Percentiles rank a stretch among this genome's conserved stretches.
phyloP scores from a whole-genome alignment of 78 protist species.

The Protostelium mycophagum region DNA sequence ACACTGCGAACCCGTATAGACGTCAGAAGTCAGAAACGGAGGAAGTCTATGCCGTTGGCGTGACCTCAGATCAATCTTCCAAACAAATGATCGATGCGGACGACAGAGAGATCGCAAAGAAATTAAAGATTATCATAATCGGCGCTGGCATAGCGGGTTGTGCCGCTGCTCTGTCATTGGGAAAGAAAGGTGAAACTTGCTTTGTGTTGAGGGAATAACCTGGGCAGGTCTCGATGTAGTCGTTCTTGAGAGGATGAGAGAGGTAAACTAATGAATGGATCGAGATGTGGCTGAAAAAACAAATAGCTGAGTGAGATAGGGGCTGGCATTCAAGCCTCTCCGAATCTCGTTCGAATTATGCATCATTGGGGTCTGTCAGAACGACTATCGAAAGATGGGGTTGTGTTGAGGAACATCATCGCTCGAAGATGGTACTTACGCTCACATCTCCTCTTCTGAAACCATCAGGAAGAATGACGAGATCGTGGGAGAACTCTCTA shows the following conservation, averaged over 20 bases:
- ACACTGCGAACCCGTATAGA: too few species aligned
- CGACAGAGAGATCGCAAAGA: too few species aligned
- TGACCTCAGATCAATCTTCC: too few species aligned
- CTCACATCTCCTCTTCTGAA: background rate
- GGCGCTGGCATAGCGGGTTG: background rate
- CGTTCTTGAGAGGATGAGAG: background rate
- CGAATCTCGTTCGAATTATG: background rate
- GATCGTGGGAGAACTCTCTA: background rate
- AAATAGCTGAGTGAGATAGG: background rate
- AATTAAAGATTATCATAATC: background rate
- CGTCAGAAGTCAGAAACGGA: too few species aligned
- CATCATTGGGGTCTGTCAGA: background rate
- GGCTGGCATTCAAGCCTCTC: background rate
- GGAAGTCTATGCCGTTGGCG: too few species aligned
- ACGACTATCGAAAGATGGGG: background rate
- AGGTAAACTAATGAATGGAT: background rate
- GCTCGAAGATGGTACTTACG: background rate
- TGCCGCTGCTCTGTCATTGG: background rate
- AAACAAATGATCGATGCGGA: too few species aligned
- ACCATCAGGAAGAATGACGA: background rate
- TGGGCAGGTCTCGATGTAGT: background rate
- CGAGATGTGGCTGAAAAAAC: background rate
- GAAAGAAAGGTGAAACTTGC: background rate
- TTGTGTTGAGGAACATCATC: background rate
- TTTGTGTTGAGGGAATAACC: background rate